Evolutionary conservation across 2,329 filamentous ascomycete species (phyloP).

Genomic region (Colletotrichum horii): DNA sequence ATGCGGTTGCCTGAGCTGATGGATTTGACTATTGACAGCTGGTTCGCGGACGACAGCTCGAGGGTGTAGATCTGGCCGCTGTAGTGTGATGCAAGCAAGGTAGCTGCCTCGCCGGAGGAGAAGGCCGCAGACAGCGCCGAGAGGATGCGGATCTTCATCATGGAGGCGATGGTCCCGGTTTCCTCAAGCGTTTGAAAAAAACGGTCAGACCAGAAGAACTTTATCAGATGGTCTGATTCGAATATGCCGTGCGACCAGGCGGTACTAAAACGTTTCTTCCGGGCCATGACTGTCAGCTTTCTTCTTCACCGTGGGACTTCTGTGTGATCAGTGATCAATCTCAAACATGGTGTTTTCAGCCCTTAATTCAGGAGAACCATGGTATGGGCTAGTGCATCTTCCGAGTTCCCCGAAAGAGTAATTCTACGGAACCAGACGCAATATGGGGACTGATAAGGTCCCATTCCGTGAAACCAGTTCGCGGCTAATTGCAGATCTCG

Average conservation of each 20-base stretch:
- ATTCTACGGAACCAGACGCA: neutral
- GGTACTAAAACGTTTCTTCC: neutral
- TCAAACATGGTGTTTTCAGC: neutral
- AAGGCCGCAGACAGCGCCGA: neutral
- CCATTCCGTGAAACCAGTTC: neutral
- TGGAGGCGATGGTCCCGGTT: neutral
- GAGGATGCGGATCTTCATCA: neutral
- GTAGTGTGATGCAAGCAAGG: conserved; percentile 43
- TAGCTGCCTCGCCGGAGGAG: conserved; percentile 12
- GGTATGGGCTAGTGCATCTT: neutral
- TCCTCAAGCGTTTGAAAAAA: neutral
- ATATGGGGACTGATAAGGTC: neutral
- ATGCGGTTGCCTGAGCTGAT: conserved; percentile 36
- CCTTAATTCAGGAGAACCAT: neutral
- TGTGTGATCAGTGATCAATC: neutral
- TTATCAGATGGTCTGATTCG: neutral
- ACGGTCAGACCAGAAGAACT: neutral
- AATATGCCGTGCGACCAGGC: neutral
- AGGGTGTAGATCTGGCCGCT: conserved; percentile 44
- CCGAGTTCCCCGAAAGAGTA: neutral
- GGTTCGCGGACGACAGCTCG: conserved; percentile 29
- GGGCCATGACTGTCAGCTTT: neutral
- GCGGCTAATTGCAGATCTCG: conserved; percentile 13
- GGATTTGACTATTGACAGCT: conserved; percentile 31
- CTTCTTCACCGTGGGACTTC: neutral